phyloP scores from a whole-genome alignment of 176 grass and related monocot genomes.

The Aegilops sharonensis region DNA sequence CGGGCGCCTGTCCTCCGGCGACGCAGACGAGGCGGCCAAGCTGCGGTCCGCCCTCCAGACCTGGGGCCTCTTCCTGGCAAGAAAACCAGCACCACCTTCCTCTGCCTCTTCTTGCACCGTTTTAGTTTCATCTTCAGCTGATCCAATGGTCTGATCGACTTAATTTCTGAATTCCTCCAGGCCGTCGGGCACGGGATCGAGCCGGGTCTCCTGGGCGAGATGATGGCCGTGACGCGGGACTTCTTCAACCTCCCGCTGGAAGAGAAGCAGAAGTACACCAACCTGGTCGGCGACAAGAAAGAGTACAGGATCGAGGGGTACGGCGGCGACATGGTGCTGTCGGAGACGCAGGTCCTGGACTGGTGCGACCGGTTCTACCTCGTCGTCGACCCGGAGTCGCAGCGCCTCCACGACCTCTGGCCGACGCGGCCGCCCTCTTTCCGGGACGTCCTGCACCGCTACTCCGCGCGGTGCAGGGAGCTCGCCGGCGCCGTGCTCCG shows the following conservation, averaged over 20 bases:
- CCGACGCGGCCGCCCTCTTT: conserved; percentile 37
- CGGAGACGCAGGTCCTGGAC: conserved; percentile 42
- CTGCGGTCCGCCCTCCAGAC: conserved; percentile 22
- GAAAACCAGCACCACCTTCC: background rate
- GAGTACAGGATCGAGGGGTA: conserved; percentile 58
- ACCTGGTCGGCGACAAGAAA: conserved; percentile 45
- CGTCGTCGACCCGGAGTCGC: conserved; percentile 39
- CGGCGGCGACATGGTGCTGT: conserved; percentile 35
- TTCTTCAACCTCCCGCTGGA: conserved; percentile 44
- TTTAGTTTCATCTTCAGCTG: background rate
- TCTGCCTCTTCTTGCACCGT: background rate
- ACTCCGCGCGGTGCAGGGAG: conserved; percentile 31
- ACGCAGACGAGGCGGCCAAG: conserved; percentile 19
- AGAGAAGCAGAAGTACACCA: conserved; percentile 56
- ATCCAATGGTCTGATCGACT: background rate
- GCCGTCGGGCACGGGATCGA: conserved; percentile 46
- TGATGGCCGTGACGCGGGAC: conserved; percentile 1
- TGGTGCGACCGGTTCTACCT: conserved; percentile 53
- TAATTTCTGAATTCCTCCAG: background rate
- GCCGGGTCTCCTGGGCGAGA: conserved; percentile 9
- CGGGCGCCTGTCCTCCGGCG: background rate
- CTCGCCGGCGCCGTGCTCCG: conserved; percentile 9
- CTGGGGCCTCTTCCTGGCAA: conserved; percentile 57
- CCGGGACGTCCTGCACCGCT: conserved; percentile 39
- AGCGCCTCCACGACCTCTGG: conserved; percentile 34